Conservation (phyloP, 352 stramenopile species). For the Pythium brassicae region DNA sequence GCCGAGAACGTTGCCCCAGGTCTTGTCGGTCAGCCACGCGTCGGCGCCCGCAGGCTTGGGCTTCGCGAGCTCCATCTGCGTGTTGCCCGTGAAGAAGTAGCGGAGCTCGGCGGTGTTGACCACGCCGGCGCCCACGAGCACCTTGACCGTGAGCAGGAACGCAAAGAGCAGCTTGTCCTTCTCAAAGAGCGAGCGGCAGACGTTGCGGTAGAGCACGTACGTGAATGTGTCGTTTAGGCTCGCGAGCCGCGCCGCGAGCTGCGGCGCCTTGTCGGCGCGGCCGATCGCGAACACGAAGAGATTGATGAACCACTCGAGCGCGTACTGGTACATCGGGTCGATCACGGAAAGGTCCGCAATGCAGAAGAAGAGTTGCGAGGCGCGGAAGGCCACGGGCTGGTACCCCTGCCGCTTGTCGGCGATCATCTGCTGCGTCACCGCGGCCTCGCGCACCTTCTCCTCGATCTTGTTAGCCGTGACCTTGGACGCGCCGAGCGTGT, state of each 20-base stretch:
- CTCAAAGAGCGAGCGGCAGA: conserved; percentile 96
- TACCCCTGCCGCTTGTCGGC: conserved; percentile 90
- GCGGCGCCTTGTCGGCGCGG: conserved; percentile 66
- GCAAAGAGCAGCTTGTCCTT: conserved; percentile 96
- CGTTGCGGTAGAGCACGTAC: conserved; percentile 92
- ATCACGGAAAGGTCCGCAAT: conserved; percentile 91
- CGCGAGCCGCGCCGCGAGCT: conserved; percentile 75
- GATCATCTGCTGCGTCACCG: conserved; percentile 91
- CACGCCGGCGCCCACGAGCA: conserved; percentile 77
- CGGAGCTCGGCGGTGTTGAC: conserved; percentile 80
- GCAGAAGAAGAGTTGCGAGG: conserved; percentile 94
- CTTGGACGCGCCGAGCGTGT: conserved; percentile 92
- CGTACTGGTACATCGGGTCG: conserved; percentile 97
- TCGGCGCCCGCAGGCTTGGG: conserved; percentile 54
- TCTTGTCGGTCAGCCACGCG: conserved; percentile 86
- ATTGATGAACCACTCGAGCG: conserved; percentile 95
- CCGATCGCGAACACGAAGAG: conserved; percentile 92
- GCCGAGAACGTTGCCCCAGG: conserved; percentile 86
- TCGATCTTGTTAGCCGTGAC: conserved; percentile 93
- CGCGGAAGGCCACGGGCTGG: conserved; percentile 86
- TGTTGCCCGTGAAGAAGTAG: conserved; percentile 93
- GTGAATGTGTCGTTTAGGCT: conserved; percentile 95
- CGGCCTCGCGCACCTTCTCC: conserved; percentile 91
- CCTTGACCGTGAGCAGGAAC: conserved; percentile 92
- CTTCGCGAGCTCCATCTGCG: conserved; percentile 86